Conservation (phyloP, 1,284 basidiomycete species). For the Pyrrhoderma lamaoense region DNA sequence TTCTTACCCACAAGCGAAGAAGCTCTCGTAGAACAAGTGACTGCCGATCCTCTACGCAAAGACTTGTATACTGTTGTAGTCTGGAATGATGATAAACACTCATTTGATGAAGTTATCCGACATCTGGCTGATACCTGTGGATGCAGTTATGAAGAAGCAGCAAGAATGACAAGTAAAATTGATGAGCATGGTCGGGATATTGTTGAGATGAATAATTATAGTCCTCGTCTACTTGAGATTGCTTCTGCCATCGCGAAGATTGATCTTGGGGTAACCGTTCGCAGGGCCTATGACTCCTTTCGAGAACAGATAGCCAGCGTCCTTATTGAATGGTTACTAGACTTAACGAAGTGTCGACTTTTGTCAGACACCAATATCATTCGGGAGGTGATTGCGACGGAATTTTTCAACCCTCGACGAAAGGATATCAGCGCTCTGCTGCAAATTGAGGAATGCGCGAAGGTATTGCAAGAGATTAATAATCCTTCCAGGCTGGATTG, state of each 20-base stretch:
- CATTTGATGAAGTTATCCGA: slow-evolving; percentile 83
- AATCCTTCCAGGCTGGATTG: slow-evolving; percentile 62
- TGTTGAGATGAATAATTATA: slow-evolving; percentile 70
- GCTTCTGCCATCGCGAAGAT: slow-evolving; percentile 81
- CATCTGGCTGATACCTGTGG: slow-evolving; percentile 67
- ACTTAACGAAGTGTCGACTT: slow-evolving; percentile 70
- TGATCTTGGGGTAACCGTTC: slow-evolving; percentile 87
- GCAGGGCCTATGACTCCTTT: slow-evolving; percentile 84
- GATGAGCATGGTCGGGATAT: slow-evolving; percentile 85
- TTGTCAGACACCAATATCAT: slow-evolving; percentile 60
- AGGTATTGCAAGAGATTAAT: slow-evolving; percentile 43
- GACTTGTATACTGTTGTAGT: slow-evolving; percentile 82
- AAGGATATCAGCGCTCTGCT: slow-evolving; percentile 35
- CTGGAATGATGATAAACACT: slow-evolving; percentile 99
- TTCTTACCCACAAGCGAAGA: slow-evolving; percentile 60
- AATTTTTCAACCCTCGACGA: slow-evolving; percentile 57
- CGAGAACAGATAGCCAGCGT: slow-evolving; percentile 81
- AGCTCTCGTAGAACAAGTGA: slow-evolving; percentile 64
- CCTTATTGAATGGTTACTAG: slow-evolving; percentile 81
- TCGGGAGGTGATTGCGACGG: slow-evolving; percentile 64
- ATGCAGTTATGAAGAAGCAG: slow-evolving; percentile 55
- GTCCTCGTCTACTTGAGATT: slow-evolving; percentile 66
- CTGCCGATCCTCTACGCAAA: slow-evolving; percentile 66
- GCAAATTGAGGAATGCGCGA: slow-evolving; percentile 29
- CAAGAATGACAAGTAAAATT: slow-evolving; percentile 58